Evolutionary conservation across 1,284 basidiomycete genomes (phyloP).

Genomic region (Ceratobasidium sp.): DNA sequence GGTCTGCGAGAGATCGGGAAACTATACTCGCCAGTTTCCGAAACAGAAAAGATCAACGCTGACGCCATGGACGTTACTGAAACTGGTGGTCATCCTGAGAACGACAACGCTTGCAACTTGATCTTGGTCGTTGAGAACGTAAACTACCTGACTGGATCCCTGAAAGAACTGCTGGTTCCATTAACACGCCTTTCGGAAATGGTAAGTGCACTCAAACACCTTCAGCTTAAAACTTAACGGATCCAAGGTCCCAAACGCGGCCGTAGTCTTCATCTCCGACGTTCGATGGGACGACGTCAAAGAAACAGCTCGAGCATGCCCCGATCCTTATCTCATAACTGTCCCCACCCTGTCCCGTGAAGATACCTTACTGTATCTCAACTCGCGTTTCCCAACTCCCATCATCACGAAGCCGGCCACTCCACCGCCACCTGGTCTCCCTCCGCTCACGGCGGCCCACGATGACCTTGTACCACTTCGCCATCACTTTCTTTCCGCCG

Average conservation of each 20-base stretch:
- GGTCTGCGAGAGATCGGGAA: constrained; percentile 59
- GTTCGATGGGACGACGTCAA: constrained; percentile 79
- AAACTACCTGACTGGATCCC: constrained; percentile 69
- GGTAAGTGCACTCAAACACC: constrained; percentile 60
- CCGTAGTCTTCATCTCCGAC: constrained; percentile 73
- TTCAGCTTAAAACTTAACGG: constrained; percentile 22
- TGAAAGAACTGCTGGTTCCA: constrained; percentile 75
- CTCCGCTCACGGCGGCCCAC: constrained; percentile 54
- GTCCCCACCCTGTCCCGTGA: constrained; percentile 67
- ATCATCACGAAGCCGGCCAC: constrained; percentile 46
- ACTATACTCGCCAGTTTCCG: constrained; percentile 48
- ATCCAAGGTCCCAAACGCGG: constrained; percentile 58
- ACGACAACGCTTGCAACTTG: constrained; percentile 46
- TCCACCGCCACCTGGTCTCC: constrained; percentile 61
- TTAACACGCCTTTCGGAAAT: constrained; percentile 77
- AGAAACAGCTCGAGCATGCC: constrained; percentile 73
- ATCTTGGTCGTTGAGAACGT: constrained; percentile 74
- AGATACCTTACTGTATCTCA: constrained; percentile 57
- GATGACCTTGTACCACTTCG: constrained; percentile 62
- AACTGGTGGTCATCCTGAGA: constrained; percentile 19
- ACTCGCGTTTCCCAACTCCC: constrained; percentile 55
- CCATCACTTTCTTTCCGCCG: constrained; percentile 69
- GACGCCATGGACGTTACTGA: constrained; percentile 46
- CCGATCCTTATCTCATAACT: constrained; percentile 81
- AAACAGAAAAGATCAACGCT: constrained; percentile 55